Evolutionary conservation across 306 rosid species (phyloP).

Genomic region (Vigna nakashimae): DNA sequence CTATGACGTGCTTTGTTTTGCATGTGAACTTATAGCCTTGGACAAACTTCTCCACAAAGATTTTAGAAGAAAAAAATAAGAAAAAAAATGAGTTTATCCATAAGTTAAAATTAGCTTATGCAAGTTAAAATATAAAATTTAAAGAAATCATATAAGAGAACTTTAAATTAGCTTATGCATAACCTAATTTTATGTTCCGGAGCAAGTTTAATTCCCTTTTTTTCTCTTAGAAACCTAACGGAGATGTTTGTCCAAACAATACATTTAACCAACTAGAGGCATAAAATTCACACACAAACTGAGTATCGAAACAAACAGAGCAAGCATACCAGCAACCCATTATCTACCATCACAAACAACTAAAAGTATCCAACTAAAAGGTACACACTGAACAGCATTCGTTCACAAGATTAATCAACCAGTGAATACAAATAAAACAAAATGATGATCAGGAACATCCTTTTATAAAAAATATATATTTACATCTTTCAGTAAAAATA

Average conservation of each 20-base stretch:
- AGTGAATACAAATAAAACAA: not conserved
- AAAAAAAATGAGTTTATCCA: too few relatives aligned
- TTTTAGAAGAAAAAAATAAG: too few relatives aligned
- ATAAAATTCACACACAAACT: not conserved
- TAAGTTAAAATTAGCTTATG: too few relatives aligned
- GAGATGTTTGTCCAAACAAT: too few relatives aligned
- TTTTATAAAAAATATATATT: not conserved
- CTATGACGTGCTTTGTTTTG: constrained; percentile 18
- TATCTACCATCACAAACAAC: constrained; percentile 12
- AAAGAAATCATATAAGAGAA: too few relatives aligned
- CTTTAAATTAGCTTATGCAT: too few relatives aligned
- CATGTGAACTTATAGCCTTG: not conserved
- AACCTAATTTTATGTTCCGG: too few relatives aligned
- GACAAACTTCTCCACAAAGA: too few relatives aligned
- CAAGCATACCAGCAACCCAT: constrained; percentile 1
- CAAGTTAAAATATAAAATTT: too few relatives aligned
- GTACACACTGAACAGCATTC: not conserved
- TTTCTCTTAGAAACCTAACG: too few relatives aligned
- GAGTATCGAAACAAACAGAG: not conserved
- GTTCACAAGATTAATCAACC: constrained; percentile 28
- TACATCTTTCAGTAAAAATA: not conserved
- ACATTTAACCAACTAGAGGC: not conserved
- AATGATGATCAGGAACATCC: not conserved
- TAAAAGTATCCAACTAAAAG: constrained; percentile 14
- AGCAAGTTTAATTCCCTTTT: too few relatives aligned